Conservation (phyloP, 1,284 basidiomycete genomes). For the Apiotrichum akiyoshidainum region DNA sequence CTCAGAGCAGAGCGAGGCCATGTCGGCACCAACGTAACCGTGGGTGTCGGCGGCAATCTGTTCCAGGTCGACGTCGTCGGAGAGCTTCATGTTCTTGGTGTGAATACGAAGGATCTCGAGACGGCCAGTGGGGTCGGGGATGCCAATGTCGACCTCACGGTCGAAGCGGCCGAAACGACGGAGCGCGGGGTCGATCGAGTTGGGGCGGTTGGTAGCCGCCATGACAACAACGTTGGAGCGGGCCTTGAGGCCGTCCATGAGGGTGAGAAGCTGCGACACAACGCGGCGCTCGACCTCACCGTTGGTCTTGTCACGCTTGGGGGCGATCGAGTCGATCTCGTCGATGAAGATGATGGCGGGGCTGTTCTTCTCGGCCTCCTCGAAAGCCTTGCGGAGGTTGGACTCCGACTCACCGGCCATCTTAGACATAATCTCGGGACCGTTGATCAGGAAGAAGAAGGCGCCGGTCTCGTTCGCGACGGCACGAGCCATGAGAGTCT, state of each 20-base stretch:
- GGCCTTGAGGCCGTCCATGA: conserved; percentile 98
- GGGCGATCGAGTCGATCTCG: conserved; percentile 98
- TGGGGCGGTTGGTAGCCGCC: conserved; percentile 95
- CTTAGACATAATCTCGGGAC: conserved; percentile 99
- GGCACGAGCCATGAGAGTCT: conserved; percentile 97
- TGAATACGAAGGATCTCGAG: conserved; percentile 98
- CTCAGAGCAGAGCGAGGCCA: conserved; percentile 93
- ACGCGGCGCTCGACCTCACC: conserved; percentile 99
- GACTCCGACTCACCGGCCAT: conserved; percentile 99
- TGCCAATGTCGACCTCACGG: conserved; percentile 98
- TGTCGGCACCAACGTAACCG: conserved; percentile 97
- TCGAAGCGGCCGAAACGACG: conserved; percentile 98
- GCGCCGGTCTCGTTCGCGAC: conserved; percentile 99
- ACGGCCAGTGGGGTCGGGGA: conserved; percentile 96
- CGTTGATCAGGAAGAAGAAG: conserved; percentile 99
- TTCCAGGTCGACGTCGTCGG: conserved; percentile 96
- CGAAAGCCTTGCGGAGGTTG: conserved; percentile 95
- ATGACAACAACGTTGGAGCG: conserved; percentile 99
- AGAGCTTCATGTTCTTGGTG: conserved; percentile 99
- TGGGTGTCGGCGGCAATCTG: conserved; percentile 99
- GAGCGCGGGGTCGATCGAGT: conserved; percentile 97
- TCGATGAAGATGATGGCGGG: conserved; percentile 97
- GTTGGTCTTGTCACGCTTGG: conserved; percentile 99
- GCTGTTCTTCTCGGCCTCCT: conserved; percentile 99
- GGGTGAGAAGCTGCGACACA: conserved; percentile 92